These are phyloP conservation scores for Psilocybe sp. DNA, from an alignment of 768 basidiomycete genomes.

Conservation along the genomic window DNA sequence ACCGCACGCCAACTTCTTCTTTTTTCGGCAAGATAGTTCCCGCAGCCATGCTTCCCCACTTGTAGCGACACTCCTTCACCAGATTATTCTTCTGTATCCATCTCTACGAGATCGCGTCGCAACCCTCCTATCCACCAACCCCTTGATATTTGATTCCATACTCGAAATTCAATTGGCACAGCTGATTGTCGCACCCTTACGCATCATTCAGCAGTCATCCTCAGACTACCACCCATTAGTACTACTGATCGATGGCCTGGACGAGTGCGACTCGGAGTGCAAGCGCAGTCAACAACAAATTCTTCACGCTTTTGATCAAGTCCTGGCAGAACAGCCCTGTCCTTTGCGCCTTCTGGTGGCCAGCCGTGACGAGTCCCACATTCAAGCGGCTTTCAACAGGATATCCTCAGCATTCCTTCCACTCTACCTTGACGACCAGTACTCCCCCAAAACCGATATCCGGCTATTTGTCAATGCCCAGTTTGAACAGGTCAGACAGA, in stretches of 20 bases:
- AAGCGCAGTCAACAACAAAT: background rate
- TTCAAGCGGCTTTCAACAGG: background rate
- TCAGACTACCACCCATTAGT: background rate
- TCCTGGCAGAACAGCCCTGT: background rate
- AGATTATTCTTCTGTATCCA: too few relatives aligned
- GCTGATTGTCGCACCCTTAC: background rate
- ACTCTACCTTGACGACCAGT: background rate
- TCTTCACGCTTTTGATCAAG: background rate
- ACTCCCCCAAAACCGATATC: background rate
- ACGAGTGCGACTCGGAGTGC: background rate
- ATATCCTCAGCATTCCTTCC: background rate
- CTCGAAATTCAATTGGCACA: background rate
- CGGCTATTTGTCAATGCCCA: background rate
- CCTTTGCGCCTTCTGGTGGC: slow-evolving; percentile 1
- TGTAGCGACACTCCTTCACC: too few relatives aligned
- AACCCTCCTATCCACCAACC: too few relatives aligned
- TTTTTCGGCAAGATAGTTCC: background rate
- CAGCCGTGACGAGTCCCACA: background rate
- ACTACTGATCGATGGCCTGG: background rate
- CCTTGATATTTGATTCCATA: too few relatives aligned
- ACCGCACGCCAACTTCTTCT: background rate
- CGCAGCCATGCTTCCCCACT: too few relatives aligned
- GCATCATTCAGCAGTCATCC: background rate
- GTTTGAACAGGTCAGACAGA: background rate
- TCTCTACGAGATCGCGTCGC: too few relatives aligned